Conservation (phyloP, 2,329 filamentous ascomycete species). For the Pseudogymnoascus sp. region DNA sequence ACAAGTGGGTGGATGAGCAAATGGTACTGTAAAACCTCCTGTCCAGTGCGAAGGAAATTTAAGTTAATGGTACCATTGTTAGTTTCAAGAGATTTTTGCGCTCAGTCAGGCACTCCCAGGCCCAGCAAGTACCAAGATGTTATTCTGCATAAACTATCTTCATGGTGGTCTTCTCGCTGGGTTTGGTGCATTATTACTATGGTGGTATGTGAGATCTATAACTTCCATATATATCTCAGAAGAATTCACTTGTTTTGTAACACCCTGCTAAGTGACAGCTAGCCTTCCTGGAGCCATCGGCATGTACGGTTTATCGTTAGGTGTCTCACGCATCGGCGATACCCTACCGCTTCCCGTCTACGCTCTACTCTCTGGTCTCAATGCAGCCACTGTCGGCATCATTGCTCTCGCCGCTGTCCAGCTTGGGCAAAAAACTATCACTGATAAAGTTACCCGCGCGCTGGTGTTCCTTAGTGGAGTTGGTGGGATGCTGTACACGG, state of each 20-base stretch:
- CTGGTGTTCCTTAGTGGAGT: constrained; percentile 55
- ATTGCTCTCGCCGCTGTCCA: constrained; percentile 62
- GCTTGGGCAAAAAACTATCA: constrained; percentile 59
- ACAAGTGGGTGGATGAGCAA: constrained; percentile 61
- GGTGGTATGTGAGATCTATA: constrained; percentile 40
- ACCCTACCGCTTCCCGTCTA: constrained; percentile 55
- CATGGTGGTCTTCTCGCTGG: constrained; percentile 52
- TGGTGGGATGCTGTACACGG: constrained; percentile 61
- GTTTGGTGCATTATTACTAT: constrained; percentile 51
- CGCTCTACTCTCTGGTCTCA: constrained; percentile 61
- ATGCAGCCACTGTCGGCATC: constrained; percentile 63
- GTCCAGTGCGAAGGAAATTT: not conserved
- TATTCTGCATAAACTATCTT: constrained; percentile 58
- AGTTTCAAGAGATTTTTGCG: constrained; percentile 67
- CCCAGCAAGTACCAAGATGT: constrained; percentile 62
- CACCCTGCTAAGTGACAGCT: too few relatives aligned
- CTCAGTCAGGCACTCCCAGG: constrained; percentile 60
- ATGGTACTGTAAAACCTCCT: constrained; percentile 36
- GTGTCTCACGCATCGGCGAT: constrained; percentile 51
- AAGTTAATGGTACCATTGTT: not conserved
- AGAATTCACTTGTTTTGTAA: too few relatives aligned
- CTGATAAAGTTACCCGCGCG: constrained; percentile 52
- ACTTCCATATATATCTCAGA: not conserved
- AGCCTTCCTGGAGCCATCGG: constrained; percentile 61
- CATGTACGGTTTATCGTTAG: constrained; percentile 60